phyloP scores from a whole-genome alignment of 257 asterid genomes.

The Thymus mandschuricus region DNA sequence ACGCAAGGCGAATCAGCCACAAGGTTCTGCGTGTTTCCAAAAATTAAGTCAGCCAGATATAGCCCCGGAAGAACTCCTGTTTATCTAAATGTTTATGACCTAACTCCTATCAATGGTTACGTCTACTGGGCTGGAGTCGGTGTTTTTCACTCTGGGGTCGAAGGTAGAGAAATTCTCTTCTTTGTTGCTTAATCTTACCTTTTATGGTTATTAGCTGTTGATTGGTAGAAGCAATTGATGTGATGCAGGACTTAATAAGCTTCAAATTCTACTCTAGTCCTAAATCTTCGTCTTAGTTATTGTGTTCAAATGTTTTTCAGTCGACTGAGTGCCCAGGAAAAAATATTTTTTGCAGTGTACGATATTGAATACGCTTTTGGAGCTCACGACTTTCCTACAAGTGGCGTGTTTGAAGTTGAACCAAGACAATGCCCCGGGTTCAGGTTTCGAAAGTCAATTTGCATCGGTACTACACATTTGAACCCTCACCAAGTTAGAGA shows the following conservation, averaged over 20 bases:
- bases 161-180: slow-evolving; percentile 55
- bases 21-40: slow-evolving; percentile 60
- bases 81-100: slow-evolving; percentile 81
- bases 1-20: slow-evolving; percentile 48
- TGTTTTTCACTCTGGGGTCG: slow-evolving; percentile 86
- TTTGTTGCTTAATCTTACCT: slow-evolving; percentile 20
- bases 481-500: slow-evolving; percentile 63
- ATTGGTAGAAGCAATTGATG: too few relatives aligned
- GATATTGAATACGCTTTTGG: slow-evolving; percentile 88
- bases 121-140: slow-evolving; percentile 93
- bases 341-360: slow-evolving; percentile 51
- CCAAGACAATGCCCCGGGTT: slow-evolving; percentile 90
- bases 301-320: neutral
- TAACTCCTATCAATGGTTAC: slow-evolving; percentile 73
- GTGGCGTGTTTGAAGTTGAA: slow-evolving; percentile 86
- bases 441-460: slow-evolving; percentile 71
- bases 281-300: neutral
- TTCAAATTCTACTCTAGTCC: neutral
- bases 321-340: slow-evolving; percentile 9
- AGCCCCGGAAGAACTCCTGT: slow-evolving; percentile 59
- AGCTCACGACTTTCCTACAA: slow-evolving; percentile 74
- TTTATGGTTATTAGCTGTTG: neutral
- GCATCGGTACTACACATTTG: slow-evolving; percentile 70
- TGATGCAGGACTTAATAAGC: neutral
- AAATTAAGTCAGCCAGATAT: slow-evolving; percentile 46